A percentile compares a stretch with the other conserved stretches of the same genome.
These are phyloP conservation scores for Agastache rugosa DNA, from an alignment of 257 asterid genomes.

Conservation along the genomic window DNA sequence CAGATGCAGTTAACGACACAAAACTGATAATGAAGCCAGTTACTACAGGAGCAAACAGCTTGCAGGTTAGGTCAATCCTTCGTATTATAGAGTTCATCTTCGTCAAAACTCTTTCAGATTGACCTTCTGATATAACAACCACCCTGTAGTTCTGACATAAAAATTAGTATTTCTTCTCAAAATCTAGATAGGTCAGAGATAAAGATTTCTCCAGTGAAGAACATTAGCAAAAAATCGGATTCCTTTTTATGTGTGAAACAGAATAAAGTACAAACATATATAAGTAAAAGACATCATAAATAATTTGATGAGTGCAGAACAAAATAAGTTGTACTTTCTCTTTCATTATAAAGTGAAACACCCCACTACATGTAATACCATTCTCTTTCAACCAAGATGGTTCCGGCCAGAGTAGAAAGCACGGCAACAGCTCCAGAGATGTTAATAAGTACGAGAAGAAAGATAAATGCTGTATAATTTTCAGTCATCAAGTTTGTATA, in stretches of 20 bases:
- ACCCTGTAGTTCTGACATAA: constrained; percentile 59
- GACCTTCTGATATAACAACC: constrained; percentile 87
- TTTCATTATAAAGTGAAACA: background rate
- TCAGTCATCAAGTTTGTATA: constrained; percentile 43
- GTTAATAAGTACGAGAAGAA: constrained; percentile 59
- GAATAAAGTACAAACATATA: background rate
- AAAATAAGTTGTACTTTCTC: background rate
- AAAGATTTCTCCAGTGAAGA: too few relatives aligned
- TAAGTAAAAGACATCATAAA: background rate
- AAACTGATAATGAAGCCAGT: constrained; percentile 87
- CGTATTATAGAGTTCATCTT: constrained; percentile 84
- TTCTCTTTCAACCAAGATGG: constrained; percentile 93
- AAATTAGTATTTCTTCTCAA: background rate
- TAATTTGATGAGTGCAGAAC: too few relatives aligned
- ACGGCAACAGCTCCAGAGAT: constrained; percentile 79
- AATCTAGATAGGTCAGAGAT: background rate
- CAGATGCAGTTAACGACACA: constrained; percentile 76
- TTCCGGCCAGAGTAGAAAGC: constrained; percentile 91
- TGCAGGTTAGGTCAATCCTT: constrained; percentile 81
- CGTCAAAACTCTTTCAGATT: constrained; percentile 57
- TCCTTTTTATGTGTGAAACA: background rate
- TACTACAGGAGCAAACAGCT: constrained; percentile 76
- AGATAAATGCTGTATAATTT: constrained; percentile 50
- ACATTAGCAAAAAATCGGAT: background rate
- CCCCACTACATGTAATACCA: constrained; percentile 51